Base-by-base conservation (phyloP, 306 rosid species). In the Medicago ruthenica region DNA sequence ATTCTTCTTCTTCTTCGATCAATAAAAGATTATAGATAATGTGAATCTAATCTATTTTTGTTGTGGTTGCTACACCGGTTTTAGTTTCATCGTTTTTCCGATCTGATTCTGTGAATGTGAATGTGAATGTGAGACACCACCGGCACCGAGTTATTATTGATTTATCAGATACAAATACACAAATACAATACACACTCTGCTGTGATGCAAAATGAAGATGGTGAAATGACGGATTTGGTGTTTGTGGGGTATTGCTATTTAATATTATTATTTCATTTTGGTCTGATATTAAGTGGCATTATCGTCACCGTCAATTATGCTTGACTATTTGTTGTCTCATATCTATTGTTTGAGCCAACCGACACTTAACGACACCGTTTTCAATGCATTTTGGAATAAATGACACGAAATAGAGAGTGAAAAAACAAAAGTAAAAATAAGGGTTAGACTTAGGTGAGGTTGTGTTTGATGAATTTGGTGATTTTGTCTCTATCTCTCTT, bases 311-410 rank as follows among this genome's bases (percentile, higher is more conserved):
- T 82, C 37, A 34, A 34, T 34, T 34, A 34, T 2, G 37, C 37
- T 34, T 10, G 4, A 16, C 12, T 22, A 3, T 11, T 15, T 24
- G 8, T 15, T 40, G 4, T 7, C 11, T 27, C 0, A 27, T 27
- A 9, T 64, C 6, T 6, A 4, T 2, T 20, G 9, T 6, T 20
- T 6, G 16, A 12, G 27, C 51, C 70, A 73, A 80, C 87, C 87
- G 85, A 77, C 85, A 44, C 60, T 0, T 0, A 18, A 82, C 85
- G 83, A 6, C 79, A 74, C 1, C 83, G 85, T 76, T 67, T 75
- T 2, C 18, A 0, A 24, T 1, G 27, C 27, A 1, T 24, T 24
- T 24, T 24, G 27, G 27, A 24, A 24, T 24, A 24, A 24, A 24
- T 24, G 27, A n/a, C n/a, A n/a, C n/a, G n/a, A n/a, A n/a, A n/a